Evolutionary conservation across 2,329 filamentous ascomycete genomes (phyloP), one percentile per base, ranked within the genome.

Genomic region (Scleromitrula shiraiana): DNA sequence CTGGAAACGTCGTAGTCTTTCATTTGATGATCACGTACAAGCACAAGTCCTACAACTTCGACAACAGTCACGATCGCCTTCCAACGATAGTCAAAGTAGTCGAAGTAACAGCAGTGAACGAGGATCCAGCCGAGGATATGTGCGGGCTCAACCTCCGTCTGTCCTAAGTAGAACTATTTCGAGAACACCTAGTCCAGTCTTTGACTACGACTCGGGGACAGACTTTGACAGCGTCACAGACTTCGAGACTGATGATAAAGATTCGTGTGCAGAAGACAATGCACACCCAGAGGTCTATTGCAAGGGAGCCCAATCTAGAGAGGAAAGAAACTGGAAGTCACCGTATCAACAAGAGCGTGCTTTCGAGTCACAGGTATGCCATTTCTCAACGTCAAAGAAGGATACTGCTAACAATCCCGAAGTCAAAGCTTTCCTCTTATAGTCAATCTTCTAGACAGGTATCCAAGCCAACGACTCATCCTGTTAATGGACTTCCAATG

Each of bases 181-280:
- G 7, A 32, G 44, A n/a, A 41, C 44, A 17, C 36, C 44, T n/a
- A 46, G 44, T 33, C 44, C 36, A 14, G 44, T 26, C 3, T 46
- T 46, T 22, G 44, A 46, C 17, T 36, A 41, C 20, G 44, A 46
- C n/a, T 24, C 37, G 1, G 30, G 36, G 8, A 41, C 33, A 17
- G 33, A 36, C 17, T 36, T 36, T 10, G 33, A 36, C 9, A 36
- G 33, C 17, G 17, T 46, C 15, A 41, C 44, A 22, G 36, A 41
- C 26, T 23, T 46, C 19, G 35, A 46, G 5, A 35, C n/a, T 9
- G 44, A 39, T 26, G 15, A 29, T 7, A 22, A 46, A 5, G 29
- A 24, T 33, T 17, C 8, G 33, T n/a, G 33, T 20, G 33, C 17
- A 17, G 26, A 29, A 29, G n/a, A n/a, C n/a, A n/a, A n/a, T n/a